A percentile compares a stretch with the other conserved stretches of the same genome.
These are phyloP conservation scores for Scedosporium boydii DNA, from an alignment of 2,329 filamentous ascomycete species.

Conservation along the genomic window DNA sequence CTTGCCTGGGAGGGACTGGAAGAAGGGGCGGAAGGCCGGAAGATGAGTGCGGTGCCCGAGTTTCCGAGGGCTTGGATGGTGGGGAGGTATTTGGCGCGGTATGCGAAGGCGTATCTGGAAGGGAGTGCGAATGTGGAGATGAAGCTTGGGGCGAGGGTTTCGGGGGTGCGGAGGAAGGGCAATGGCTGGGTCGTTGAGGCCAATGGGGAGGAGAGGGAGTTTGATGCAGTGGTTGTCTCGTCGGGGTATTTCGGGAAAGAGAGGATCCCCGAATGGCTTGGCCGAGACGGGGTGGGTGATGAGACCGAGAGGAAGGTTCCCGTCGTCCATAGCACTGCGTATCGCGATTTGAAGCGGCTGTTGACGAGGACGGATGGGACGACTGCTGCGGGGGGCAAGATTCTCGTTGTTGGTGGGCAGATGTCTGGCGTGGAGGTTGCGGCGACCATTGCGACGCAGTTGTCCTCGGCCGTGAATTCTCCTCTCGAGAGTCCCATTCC, in stretches of 20 bases:
- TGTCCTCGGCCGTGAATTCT: constrained; percentile 54
- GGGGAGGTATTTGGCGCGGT: constrained; percentile 60
- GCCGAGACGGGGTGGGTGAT: constrained; percentile 14
- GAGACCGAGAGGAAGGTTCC: constrained; percentile 29
- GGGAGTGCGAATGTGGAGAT: constrained; percentile 29
- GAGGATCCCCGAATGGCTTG: neutral
- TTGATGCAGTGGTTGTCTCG: constrained; percentile 63
- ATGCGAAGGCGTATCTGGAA: constrained; percentile 48
- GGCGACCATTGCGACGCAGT: constrained; percentile 58
- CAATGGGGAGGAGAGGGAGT: constrained; percentile 31
- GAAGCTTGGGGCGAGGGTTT: constrained; percentile 38
- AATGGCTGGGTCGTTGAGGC: constrained; percentile 33
- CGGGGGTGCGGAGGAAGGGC: constrained; percentile 25
- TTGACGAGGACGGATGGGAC: constrained; percentile 25
- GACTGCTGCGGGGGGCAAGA: constrained; percentile 37
- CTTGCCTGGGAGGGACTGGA: constrained; percentile 50
- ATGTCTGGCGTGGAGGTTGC: constrained; percentile 77
- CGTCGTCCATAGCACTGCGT: constrained; percentile 59
- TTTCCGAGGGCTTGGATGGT: constrained; percentile 73
- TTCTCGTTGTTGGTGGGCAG: constrained; percentile 69
- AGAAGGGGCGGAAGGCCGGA: neutral
- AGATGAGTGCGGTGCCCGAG: constrained; percentile 34
- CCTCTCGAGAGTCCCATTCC: constrained; percentile 31
- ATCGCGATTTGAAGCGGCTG: constrained; percentile 44
- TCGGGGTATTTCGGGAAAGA: constrained; percentile 66